Evolutionary conservation across 1,284 basidiomycete species (phyloP).

Genomic region (Boletellus dicymbophilus): DNA sequence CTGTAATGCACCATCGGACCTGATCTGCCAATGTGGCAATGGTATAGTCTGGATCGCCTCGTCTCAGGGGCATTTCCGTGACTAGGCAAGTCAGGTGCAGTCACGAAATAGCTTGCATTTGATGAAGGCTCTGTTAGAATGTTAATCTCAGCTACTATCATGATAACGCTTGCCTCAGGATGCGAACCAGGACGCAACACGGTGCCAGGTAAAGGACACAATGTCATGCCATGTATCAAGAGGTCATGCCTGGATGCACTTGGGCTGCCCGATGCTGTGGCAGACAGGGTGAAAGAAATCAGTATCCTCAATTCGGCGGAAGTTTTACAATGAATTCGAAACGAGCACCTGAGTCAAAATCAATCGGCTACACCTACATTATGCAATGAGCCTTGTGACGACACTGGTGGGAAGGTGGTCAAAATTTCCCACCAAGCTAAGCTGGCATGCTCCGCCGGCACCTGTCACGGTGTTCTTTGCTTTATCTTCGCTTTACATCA

Average conservation of each 20-base stretch:
- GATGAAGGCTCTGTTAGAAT: too few species aligned
- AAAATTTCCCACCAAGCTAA: too few species aligned
- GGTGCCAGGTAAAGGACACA: constrained; percentile 7
- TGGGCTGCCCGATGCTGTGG: constrained; percentile 17
- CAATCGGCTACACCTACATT: too few species aligned
- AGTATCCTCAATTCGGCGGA: too few species aligned
- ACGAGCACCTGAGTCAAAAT: too few species aligned
- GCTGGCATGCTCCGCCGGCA: too few species aligned
- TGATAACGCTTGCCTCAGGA: constrained; percentile 10
- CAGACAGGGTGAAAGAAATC: too few species aligned
- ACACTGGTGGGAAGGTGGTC: too few species aligned
- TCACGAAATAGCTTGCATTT: constrained; percentile 18
- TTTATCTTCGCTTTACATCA: too few species aligned
- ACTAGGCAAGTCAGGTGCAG: constrained; percentile 21
- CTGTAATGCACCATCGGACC: constrained; percentile 8
- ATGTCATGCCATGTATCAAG: constrained; percentile 16
- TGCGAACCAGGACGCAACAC: constrained; percentile 11
- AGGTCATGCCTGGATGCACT: constrained; percentile 15
- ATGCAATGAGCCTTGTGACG: too few species aligned
- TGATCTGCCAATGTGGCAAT: constrained; percentile 13
- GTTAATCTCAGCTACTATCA: neutral
- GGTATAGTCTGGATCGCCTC: constrained; percentile 12
- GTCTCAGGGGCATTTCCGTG: constrained; percentile 9
- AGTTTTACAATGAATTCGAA: too few species aligned
- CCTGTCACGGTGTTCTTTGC: too few species aligned